Conservation (phyloP, 2,329 filamentous ascomycete species). For the Biscogniauxia sp. region DNA sequence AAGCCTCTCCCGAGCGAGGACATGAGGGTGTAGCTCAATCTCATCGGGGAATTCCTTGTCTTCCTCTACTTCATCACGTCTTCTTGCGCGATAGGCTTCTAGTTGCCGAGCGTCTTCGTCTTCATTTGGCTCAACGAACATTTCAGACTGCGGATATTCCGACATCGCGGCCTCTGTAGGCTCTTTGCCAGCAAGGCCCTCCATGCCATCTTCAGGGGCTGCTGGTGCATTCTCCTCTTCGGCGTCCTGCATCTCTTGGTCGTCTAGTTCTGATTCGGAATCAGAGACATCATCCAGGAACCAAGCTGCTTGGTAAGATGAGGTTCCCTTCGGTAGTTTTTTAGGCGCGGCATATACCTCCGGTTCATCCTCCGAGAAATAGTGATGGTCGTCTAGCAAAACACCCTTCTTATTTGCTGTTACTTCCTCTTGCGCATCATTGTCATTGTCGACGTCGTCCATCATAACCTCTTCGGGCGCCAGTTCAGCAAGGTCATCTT, state of each 20-base stretch:
- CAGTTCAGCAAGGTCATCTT: constrained; percentile 77
- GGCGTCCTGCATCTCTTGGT: constrained; percentile 49
- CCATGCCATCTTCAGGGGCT: constrained; percentile 79
- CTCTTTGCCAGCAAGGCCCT: constrained; percentile 63
- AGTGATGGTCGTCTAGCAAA: constrained; percentile 92
- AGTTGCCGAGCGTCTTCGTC: constrained; percentile 76
- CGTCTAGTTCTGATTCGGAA: constrained; percentile 74
- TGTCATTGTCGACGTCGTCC: constrained; percentile 45
- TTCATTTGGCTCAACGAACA: constrained; percentile 83
- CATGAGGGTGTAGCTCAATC: constrained; percentile 87
- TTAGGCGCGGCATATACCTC: constrained; percentile 63
- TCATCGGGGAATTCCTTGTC: constrained; percentile 97
- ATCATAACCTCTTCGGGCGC: constrained; percentile 84
- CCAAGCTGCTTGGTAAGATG: constrained; percentile 92
- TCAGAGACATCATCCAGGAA: constrained; percentile 75
- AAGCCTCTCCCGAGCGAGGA: constrained; percentile 80
- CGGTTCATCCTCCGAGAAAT: constrained; percentile 86
- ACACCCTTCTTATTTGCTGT: constrained; percentile 73
- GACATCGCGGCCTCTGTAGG: constrained; percentile 78
- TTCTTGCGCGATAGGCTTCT: constrained; percentile 74
- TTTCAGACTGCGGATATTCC: constrained; percentile 91
- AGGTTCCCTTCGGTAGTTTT: constrained; percentile 84
- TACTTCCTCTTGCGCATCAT: constrained; percentile 45
- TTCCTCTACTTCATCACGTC: constrained; percentile 78
- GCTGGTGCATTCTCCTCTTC: constrained; percentile 46